A percentile compares a stretch with the other conserved stretches of the same genome.
phyloP scores from a whole-genome alignment of 1,284 basidiomycete genomes.

The Moesziomyces antarcticus region DNA sequence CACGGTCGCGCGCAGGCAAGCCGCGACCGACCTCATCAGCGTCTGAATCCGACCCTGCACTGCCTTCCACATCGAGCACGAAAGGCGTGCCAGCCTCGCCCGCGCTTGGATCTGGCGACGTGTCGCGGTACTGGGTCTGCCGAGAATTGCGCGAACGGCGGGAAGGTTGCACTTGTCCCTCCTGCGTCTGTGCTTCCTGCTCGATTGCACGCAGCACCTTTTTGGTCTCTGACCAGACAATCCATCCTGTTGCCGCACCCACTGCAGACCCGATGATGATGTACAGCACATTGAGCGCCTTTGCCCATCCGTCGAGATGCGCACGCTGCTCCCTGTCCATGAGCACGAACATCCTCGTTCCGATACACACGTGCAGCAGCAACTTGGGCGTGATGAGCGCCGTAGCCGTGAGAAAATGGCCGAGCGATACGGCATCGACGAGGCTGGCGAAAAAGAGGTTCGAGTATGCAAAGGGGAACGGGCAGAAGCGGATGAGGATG shows the following conservation, averaged over 20 bases:
- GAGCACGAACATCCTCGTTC: constrained; percentile 56
- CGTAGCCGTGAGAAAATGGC: constrained; percentile 57
- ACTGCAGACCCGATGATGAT: constrained; percentile 35
- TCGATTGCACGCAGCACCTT: constrained; percentile 31
- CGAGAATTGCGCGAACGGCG: background rate
- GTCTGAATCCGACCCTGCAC: constrained; percentile 4
- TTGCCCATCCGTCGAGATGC: constrained; percentile 38
- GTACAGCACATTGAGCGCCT: constrained; percentile 45
- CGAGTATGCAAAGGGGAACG: constrained; percentile 59
- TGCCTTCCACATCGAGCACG: constrained; percentile 25
- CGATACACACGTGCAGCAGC: constrained; percentile 63
- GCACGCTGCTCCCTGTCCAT: constrained; percentile 52
- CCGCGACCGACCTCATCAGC: constrained; percentile 1
- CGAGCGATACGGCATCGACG: constrained; percentile 47
- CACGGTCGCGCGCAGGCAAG: too few species aligned
- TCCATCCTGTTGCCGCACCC: constrained; percentile 38
- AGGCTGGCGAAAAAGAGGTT: constrained; percentile 46
- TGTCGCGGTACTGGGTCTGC: constrained; percentile 9
- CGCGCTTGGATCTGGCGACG: background rate
- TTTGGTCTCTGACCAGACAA: constrained; percentile 38
- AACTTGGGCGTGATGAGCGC: constrained; percentile 60
- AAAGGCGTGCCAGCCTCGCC: constrained; percentile 12
- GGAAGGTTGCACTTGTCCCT: background rate
- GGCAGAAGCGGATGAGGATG: constrained; percentile 61
- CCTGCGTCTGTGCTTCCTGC: constrained; percentile 7